phyloP scores from a whole-genome alignment of 2,329 filamentous ascomycete genomes.

The Fragosphaeria purpurea region DNA sequence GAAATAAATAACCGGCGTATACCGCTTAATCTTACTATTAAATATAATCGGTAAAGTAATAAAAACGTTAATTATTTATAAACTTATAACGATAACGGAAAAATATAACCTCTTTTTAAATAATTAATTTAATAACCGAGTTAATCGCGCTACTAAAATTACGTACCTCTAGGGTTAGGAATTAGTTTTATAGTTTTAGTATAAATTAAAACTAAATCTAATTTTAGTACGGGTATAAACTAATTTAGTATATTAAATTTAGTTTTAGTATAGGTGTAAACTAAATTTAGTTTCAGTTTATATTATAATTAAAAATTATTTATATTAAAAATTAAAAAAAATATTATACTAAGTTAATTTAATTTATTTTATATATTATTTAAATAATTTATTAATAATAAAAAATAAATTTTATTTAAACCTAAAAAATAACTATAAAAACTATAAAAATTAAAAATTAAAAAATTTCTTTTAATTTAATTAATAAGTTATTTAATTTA shows the following conservation, averaged over 20 bases:
- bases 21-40: too few species aligned
- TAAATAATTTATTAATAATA: not conserved
- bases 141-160: too few species aligned
- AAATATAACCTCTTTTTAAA: too few species aligned
- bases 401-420: not conserved
- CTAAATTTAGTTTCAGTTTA: slow-evolving; percentile 18
- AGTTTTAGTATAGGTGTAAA: too few species aligned
- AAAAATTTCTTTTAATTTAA: not conserved
- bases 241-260: slow-evolving; percentile 7
- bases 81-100: too few species aligned
- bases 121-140: too few species aligned
- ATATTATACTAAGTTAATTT: not conserved
- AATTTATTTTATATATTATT: not conserved
- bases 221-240: slow-evolving; percentile 19
- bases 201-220: slow-evolving; percentile 23
- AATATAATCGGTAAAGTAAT: too few species aligned
- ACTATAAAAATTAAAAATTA: not conserved
- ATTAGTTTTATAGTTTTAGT: slow-evolving; percentile 25
- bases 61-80: too few species aligned
- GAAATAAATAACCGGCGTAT: too few species aligned
- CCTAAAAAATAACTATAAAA: not conserved
- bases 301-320: slow-evolving; percentile 18
- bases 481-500: not conserved
- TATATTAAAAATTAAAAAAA: slow-evolving; percentile 10
- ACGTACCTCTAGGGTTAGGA: too few species aligned